Conservation (phyloP, 169 alveolate species). For the Cryptosporidium meleagridis region DNA sequence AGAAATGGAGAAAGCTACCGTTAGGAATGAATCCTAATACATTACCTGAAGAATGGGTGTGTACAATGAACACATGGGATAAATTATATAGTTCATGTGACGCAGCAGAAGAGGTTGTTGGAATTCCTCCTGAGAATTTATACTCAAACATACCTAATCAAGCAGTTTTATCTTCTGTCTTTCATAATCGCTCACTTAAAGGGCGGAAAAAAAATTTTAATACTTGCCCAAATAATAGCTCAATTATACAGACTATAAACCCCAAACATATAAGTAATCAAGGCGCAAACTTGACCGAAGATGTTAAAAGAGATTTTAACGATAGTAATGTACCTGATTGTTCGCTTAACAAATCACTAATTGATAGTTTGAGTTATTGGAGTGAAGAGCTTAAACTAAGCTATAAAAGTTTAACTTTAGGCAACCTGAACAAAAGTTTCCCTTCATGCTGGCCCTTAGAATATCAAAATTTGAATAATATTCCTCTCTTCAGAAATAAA, state of each 20-base stretch:
- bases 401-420: background rate
- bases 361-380: slow-evolving; percentile 26
- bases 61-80: slow-evolving; percentile 75
- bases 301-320: background rate
- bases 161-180: background rate
- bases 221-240: background rate
- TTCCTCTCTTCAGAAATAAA: slow-evolving; percentile 28
- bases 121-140: slow-evolving; percentile 6
- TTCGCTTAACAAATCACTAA: background rate
- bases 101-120: slow-evolving; percentile 41
- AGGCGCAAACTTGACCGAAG: background rate
- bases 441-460: slow-evolving; percentile 73
- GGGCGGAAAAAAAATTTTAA: slow-evolving; percentile 15
- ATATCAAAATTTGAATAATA: slow-evolving; percentile 3
- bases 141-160: background rate
- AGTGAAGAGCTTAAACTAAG: background rate
- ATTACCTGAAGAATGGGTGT: slow-evolving; percentile 73
- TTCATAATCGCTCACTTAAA: slow-evolving; percentile 21
- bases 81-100: slow-evolving; percentile 30
- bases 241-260: background rate
- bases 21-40: slow-evolving; percentile 60
- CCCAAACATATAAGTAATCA: background rate
- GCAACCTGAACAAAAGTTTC: background rate
- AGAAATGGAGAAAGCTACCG: slow-evolving; percentile 69
- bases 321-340: background rate